Evolutionary conservation across 2,329 filamentous ascomycete species (phyloP).

Genomic region (Curvularia hawaiiensis): DNA sequence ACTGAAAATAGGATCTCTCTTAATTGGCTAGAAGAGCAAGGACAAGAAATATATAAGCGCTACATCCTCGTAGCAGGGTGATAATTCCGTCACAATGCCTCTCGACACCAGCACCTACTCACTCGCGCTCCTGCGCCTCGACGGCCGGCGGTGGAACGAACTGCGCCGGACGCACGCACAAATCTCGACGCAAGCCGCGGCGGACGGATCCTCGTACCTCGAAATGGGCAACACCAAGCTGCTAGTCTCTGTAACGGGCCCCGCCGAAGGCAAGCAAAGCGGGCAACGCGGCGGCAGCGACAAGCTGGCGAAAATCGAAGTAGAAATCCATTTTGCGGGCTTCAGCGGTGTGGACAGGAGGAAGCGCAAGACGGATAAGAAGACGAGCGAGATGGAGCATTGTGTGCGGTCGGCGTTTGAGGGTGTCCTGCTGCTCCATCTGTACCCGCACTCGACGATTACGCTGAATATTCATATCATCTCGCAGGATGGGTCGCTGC

Average conservation of each 20-base stretch:
- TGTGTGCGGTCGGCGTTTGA: conserved; percentile 80
- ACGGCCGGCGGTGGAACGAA: conserved; percentile 95
- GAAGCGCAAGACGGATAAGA: conserved; percentile 70
- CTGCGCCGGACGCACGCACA: conserved; percentile 85
- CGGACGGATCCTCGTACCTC: conserved; percentile 90
- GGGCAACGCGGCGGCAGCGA: conserved; percentile 54
- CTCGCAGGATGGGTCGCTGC: conserved; percentile 85
- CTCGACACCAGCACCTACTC: conserved; percentile 93
- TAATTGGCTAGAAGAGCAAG: neutral
- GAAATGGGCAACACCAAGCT: conserved; percentile 98
- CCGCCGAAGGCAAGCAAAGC: conserved; percentile 68
- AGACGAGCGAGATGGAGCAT: conserved; percentile 78
- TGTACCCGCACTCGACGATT: conserved; percentile 89
- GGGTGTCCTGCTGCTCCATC: conserved; percentile 78
- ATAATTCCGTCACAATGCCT: conserved; percentile 65
- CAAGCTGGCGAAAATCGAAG: conserved; percentile 70
- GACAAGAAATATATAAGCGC: neutral
- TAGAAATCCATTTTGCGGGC: conserved; percentile 83
- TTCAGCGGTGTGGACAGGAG: conserved; percentile 89
- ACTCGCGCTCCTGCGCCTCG: conserved; percentile 71
- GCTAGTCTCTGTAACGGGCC: conserved; percentile 88
- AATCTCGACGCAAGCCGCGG: conserved; percentile 89
- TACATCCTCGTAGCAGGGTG: neutral
- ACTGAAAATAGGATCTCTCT: neutral
- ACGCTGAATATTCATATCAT: conserved; percentile 84